A percentile compares a stretch with the other conserved stretches of the same genome.
phyloP scores from a whole-genome alignment of 441 rosid species.

The Eruca vesicaria region DNA sequence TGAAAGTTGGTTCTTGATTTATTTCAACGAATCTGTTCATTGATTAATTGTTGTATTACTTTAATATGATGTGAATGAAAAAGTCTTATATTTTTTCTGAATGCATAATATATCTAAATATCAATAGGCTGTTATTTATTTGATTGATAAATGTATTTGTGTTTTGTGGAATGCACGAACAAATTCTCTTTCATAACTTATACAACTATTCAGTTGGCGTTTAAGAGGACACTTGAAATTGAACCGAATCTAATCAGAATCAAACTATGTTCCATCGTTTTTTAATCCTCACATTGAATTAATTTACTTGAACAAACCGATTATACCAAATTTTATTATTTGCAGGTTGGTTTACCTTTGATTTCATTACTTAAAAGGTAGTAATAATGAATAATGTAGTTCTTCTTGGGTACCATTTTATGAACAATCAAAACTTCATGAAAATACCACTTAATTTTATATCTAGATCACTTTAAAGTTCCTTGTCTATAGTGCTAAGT shows the following conservation, averaged over 20 bases:
- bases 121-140: constrained; percentile 9
- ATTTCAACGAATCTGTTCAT: constrained; percentile 28
- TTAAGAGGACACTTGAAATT: background rate
- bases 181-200: background rate
- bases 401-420: background rate
- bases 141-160: background rate
- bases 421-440: background rate
- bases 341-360: background rate
- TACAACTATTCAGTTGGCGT: background rate
- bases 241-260: background rate
- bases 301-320: background rate
- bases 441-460: background rate
- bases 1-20: constrained; percentile 27
- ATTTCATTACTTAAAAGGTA: background rate
- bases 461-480: background rate
- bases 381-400: background rate
- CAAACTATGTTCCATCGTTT: background rate
- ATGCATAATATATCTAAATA: background rate
- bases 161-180: constrained; percentile 34
- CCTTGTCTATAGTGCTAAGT: background rate
- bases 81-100: constrained; percentile 2
- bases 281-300: background rate
- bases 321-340: background rate
- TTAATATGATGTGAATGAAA: constrained; percentile 27
- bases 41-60: background rate